Evolutionary conservation across 345 rosid genomes (phyloP).

Genomic region (Sonneratia caseolaris): DNA sequence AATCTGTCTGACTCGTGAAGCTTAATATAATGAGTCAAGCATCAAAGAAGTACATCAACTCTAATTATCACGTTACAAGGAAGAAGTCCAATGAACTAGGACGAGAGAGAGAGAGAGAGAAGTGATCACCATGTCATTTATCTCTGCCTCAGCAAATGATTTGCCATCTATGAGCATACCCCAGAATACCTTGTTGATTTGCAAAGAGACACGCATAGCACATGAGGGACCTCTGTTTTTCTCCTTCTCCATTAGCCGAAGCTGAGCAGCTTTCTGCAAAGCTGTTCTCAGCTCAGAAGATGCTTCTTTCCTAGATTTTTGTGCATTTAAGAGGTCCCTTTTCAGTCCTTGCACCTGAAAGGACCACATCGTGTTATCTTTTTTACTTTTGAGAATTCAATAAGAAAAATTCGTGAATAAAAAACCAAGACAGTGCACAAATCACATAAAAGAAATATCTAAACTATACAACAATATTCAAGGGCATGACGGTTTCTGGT

Average conservation of each 20-base stretch:
- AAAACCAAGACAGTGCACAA: too few relatives aligned
- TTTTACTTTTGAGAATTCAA: neutral
- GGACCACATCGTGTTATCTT: neutral
- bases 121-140: conserved; percentile 82
- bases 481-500: neutral
- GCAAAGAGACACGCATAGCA: conserved; percentile 94
- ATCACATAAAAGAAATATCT: too few relatives aligned
- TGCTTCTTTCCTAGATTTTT: conserved; percentile 68
- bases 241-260: conserved; percentile 86
- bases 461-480: too few relatives aligned
- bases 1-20: neutral
- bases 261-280: conserved; percentile 89
- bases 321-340: conserved; percentile 65
- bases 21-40: neutral
- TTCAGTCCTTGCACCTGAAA: conserved; percentile 75
- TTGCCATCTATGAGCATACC: conserved; percentile 95
- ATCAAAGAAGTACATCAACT: neutral
- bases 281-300: conserved; percentile 66
- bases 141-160: conserved; percentile 98
- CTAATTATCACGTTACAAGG: neutral
- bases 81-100: neutral
- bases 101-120: neutral
- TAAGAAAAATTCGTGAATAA: too few relatives aligned
- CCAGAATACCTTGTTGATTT: conserved; percentile 89
- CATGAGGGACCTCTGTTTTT: conserved; percentile 95